Evolutionary conservation across 208 protist species (phyloP), one percentile per base, ranked within the genome.

Genomic region (Kentomonas sorsogonicus): DNA sequence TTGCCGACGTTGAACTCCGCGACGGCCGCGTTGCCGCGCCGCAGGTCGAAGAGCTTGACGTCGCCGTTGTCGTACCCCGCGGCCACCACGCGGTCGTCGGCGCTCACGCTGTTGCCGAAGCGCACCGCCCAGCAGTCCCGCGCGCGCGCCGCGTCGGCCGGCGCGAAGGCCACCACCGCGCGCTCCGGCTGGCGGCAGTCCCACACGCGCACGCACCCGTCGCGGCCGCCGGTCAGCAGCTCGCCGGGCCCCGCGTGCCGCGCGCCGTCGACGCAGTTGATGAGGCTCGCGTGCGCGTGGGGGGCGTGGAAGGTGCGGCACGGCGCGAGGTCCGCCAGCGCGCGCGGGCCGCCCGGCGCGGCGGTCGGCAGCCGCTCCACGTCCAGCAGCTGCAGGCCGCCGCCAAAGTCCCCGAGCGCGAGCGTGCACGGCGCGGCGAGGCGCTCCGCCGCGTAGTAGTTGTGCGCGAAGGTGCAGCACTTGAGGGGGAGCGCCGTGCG

Each of bases 31-130:
- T 89, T 90, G 16, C 65, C 95, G 58, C 90, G 82, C n/a, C n/a
- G n/a, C 23, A 98, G 62, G 58, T 98, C 95, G 48, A 97, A 97
- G 9, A 98, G 58, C 62, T 98, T 98, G 36, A 98, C 71, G 64
- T 98, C 95, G 23, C 95, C 95, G 71, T 97, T 98, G 62, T 97
- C 93, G 69, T 97, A 98, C 1, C 93, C 95, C 10, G 85, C 82
- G n/a, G 74, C 89, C 11, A 96, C 78, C 16, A 90, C 78, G 30
- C 95, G 89, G 69, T 98, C 93, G 30, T 92, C 81, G 11, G 77
- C 53, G 70, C 86, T 78, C 57, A 73, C 77, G 48, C 90, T 90
- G 71, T 97, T 96, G n/a, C 95, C 95, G 60, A 98, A 83, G 5
- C 72, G 68, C 45, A 97, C 92, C 40, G 90, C 68, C 94, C 95